Evolutionary conservation across 768 basidiomycete species (phyloP).

Genomic region (Chalciporus chontae): DNA sequence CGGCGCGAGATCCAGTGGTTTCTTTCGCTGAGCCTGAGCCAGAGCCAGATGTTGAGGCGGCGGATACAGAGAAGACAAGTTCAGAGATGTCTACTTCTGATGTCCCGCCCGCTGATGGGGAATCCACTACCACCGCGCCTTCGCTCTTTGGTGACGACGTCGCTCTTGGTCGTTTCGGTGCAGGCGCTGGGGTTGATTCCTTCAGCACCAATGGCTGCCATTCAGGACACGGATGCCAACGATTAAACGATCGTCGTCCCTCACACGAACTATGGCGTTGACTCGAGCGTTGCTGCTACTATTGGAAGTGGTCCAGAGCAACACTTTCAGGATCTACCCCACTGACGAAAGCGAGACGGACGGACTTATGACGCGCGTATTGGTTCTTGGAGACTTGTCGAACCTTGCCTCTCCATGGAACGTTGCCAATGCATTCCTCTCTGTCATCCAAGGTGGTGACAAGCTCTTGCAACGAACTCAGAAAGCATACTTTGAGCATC

Average conservation of each 20-base stretch:
- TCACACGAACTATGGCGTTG: conserved; percentile 73
- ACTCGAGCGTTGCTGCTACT: conserved; percentile 93
- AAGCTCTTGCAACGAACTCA: conserved; percentile 86
- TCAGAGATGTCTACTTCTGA: conserved; percentile 77
- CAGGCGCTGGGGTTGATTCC: conserved; percentile 67
- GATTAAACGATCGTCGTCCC: conserved; percentile 56
- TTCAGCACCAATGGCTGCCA: conserved; percentile 75
- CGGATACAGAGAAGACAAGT: conserved; percentile 34
- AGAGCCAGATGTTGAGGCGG: conserved; percentile 26
- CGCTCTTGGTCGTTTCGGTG: conserved; percentile 55
- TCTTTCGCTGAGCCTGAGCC: conserved; percentile 75
- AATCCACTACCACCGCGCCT: conserved; percentile 82
- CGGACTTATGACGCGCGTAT: conserved; percentile 82
- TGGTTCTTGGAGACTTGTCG: conserved; percentile 98
- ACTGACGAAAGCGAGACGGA: conserved; percentile 84
- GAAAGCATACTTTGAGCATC: conserved; percentile 89
- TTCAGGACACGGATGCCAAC: conserved; percentile 39
- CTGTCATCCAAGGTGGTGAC: conserved; percentile 87
- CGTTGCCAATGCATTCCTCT: conserved; percentile 90
- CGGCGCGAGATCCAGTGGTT: conserved; percentile 69
- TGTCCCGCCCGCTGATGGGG: conserved; percentile 61
- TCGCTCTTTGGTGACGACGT: conserved; percentile 84
- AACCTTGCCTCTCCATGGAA: conserved; percentile 82
- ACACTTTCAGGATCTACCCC: conserved; percentile 90
- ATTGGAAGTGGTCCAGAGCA: conserved; percentile 85